A percentile compares a stretch with the other conserved stretches of the same genome.
phyloP scores from a whole-genome alignment of 495 filamentous ascomycete genomes.

The Podospora tetraspora region DNA sequence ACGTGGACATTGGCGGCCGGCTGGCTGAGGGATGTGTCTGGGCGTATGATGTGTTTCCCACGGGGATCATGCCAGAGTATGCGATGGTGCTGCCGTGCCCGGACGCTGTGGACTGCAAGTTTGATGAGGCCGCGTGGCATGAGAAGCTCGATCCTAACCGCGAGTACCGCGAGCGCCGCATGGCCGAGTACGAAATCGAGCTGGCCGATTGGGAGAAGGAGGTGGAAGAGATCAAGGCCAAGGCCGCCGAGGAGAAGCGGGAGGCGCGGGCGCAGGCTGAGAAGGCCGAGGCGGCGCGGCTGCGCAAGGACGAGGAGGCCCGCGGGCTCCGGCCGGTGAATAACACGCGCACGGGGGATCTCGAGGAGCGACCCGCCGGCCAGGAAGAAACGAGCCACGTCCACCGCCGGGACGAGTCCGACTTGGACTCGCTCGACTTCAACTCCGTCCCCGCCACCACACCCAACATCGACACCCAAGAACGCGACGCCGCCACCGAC shows the following conservation, averaged over 20 bases:
- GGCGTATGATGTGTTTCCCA: constrained; percentile 76
- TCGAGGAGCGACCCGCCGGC: neutral
- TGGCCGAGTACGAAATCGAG: constrained; percentile 36
- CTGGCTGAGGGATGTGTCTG: constrained; percentile 92
- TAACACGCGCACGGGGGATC: constrained; percentile 4
- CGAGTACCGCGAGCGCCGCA: constrained; percentile 31
- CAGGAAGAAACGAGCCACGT: neutral
- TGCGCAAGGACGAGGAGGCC: constrained; percentile 15
- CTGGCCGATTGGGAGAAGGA: constrained; percentile 32
- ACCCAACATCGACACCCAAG: neutral
- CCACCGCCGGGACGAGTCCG: constrained; percentile 9
- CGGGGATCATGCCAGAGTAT: constrained; percentile 87
- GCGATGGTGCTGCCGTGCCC: constrained; percentile 63
- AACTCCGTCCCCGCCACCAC: constrained; percentile 10
- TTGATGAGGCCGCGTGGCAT: constrained; percentile 65
- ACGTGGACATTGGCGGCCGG: constrained; percentile 75
- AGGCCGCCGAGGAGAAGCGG: constrained; percentile 13
- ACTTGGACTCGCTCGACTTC: constrained; percentile 15
- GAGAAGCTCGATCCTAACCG: constrained; percentile 50
- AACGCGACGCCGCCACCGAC: constrained; percentile 6
- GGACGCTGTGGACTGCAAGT: constrained; percentile 61
- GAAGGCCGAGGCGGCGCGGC: constrained; percentile 16
- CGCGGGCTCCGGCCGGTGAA: constrained; percentile 9
- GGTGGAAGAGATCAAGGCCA: constrained; percentile 20
- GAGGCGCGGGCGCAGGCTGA: constrained; percentile 13